Percentiles rank a stretch among this genome's conserved stretches.
phyloP scores from a whole-genome alignment of 2,329 filamentous ascomycete species.

The Apiospora koreana region DNA sequence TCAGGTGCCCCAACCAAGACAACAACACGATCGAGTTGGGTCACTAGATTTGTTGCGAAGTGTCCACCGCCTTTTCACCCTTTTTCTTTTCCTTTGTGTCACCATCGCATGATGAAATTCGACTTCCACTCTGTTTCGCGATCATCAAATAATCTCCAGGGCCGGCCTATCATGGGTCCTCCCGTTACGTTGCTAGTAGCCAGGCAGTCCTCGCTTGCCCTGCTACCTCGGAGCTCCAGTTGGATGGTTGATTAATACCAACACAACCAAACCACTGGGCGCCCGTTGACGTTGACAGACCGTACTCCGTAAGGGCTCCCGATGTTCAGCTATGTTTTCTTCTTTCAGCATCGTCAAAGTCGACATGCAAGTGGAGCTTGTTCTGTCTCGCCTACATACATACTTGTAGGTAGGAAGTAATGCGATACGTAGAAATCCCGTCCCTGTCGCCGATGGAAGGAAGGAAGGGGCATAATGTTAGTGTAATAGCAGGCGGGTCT shows the following conservation, averaged over 20 bases:
- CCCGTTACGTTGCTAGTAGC: neutral
- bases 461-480: neutral
- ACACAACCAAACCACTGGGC: neutral
- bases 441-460: neutral
- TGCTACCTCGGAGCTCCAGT: neutral
- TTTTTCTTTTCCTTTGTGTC: neutral
- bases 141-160: neutral
- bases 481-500: neutral
- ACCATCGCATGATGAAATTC: neutral
- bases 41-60: neutral
- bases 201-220: neutral
- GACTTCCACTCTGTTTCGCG: neutral
- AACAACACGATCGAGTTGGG: neutral
- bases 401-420: no score
- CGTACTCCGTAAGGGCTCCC: neutral
- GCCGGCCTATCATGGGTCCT: neutral
- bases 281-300: neutral
- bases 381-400: neutral
- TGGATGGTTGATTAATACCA: neutral
- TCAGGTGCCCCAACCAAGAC: slow-evolving; percentile 3
- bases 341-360: neutral
- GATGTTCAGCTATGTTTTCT: neutral
- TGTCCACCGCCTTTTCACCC: slow-evolving; percentile 7
- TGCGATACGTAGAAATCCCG: neutral
- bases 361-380: neutral